These are phyloP conservation scores for Triangularia verruculosa DNA, from an alignment of 2,329 filamentous ascomycete species.

Conservation along the genomic window DNA sequence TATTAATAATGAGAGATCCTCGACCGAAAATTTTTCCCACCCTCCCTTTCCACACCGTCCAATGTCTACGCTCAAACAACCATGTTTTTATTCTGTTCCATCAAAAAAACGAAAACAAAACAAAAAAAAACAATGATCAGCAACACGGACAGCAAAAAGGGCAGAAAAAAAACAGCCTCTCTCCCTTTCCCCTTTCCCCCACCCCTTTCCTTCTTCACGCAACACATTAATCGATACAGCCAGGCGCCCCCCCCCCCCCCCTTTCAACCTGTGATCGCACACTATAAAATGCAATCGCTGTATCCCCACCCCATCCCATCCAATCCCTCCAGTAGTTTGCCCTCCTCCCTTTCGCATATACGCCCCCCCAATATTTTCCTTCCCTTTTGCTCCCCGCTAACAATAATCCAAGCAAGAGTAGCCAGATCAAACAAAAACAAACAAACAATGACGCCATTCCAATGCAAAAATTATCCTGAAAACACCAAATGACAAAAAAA, in stretches of 20 bases:
- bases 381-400: neutral
- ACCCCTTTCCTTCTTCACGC: neutral
- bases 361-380: neutral
- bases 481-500: conserved; percentile 5
- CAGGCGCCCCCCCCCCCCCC: no score
- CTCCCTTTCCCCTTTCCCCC: no score
- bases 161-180: neutral
- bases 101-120: neutral
- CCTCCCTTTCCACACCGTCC: neutral
- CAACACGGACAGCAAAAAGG: neutral
- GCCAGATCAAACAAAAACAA: neutral
- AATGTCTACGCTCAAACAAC: neutral
- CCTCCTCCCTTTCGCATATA: neutral
- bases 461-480: conserved; percentile 18
- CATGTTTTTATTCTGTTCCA: neutral
- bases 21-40: no score
- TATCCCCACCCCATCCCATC: neutral
- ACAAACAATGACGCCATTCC: conserved; percentile 20
- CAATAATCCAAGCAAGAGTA: neutral
- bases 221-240: neutral
- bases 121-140: neutral
- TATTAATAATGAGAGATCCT: neutral
- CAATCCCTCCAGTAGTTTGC: neutral
- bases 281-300: neutral
- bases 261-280: neutral